A percentile compares a stretch with the other conserved stretches of the same genome.
phyloP scores from a whole-genome alignment of 1,284 basidiomycete genomes.

The Rhodotorula glutinis region DNA sequence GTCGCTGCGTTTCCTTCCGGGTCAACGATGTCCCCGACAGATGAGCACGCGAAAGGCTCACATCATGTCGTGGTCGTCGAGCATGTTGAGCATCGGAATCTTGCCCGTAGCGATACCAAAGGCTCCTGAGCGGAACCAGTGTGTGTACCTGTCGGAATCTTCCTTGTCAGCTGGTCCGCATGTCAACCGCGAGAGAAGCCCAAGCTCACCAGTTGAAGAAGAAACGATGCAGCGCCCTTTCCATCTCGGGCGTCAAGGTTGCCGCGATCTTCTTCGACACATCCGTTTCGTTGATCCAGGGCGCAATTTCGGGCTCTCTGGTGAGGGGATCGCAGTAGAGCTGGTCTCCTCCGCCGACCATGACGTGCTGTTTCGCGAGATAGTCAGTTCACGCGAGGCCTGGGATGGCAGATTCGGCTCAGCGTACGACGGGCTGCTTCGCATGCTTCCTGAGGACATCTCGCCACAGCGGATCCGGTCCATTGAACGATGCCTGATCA shows the following conservation, averaged over 20 bases:
- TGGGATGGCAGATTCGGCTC: no score
- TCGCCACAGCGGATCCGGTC: slow-evolving; percentile 68
- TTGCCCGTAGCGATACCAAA: slow-evolving; percentile 86
- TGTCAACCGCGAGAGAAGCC: not conserved
- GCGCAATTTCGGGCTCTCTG: slow-evolving; percentile 58
- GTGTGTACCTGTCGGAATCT: slow-evolving; percentile 23
- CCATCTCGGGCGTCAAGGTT: slow-evolving; percentile 66
- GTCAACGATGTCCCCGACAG: no score
- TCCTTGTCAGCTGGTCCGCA: no score
- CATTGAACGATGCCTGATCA: slow-evolving; percentile 50
- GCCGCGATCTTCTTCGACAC: slow-evolving; percentile 63
- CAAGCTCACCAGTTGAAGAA: slow-evolving; percentile 59
- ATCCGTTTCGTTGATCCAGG: slow-evolving; percentile 72
- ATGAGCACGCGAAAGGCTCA: not conserved
- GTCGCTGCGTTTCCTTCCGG: slow-evolving; percentile 13
- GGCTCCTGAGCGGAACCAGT: slow-evolving; percentile 57
- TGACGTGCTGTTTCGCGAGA: slow-evolving; percentile 24
- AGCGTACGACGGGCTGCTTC: slow-evolving; percentile 61
- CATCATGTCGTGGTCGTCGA: slow-evolving; percentile 56
- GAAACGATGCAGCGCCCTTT: slow-evolving; percentile 72
- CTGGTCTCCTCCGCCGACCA: slow-evolving; percentile 34
- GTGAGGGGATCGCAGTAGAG: slow-evolving; percentile 54
- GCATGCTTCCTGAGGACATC: slow-evolving; percentile 80
- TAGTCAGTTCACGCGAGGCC: slow-evolving; percentile 37
- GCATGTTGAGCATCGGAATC: slow-evolving; percentile 69